These are phyloP conservation scores for Fusarium cicatricum DNA, from an alignment of 2,329 filamentous ascomycete genomes.

Conservation along the genomic window DNA sequence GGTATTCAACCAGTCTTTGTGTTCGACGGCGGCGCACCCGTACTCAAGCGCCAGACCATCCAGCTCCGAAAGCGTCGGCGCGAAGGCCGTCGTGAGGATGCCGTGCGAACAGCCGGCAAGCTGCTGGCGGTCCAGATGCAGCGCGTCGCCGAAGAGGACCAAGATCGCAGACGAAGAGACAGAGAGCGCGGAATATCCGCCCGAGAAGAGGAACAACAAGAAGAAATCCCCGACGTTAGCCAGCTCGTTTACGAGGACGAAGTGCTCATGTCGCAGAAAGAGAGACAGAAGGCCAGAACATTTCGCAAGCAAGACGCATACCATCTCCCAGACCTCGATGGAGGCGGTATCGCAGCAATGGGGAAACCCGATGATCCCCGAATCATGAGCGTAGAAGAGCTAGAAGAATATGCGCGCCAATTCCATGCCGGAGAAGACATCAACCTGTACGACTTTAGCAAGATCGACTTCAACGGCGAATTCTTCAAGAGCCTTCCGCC, in stretches of 20 bases:
- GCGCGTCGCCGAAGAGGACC: constrained; percentile 85
- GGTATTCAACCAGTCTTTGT: constrained; percentile 97
- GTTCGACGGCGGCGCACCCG: constrained; percentile 94
- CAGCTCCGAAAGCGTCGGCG: constrained; percentile 77
- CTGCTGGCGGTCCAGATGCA: constrained; percentile 95
- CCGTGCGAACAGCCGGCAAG: constrained; percentile 88
- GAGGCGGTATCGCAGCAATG: constrained; percentile 82
- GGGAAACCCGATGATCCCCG: constrained; percentile 90
- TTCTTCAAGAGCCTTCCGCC: constrained; percentile 94
- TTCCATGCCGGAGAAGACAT: constrained; percentile 94
- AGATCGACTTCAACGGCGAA: constrained; percentile 96
- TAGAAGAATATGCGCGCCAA: constrained; percentile 92
- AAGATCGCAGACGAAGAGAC: constrained; percentile 65
- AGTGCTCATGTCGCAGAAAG: constrained; percentile 78
- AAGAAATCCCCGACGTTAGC: constrained; percentile 71
- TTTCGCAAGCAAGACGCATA: constrained; percentile 96
- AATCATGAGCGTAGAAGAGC: constrained; percentile 94
- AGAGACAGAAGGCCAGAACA: constrained; percentile 75
- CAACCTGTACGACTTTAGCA: constrained; percentile 92
- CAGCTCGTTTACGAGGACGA: constrained; percentile 93
- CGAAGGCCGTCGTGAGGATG: constrained; percentile 93
- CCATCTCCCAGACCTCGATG: constrained; percentile 87
- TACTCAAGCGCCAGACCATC: constrained; percentile 91
- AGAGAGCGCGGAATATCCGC: constrained; percentile 55
- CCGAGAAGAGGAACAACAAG: constrained; percentile 61